Evolutionary conservation across 2,329 filamentous ascomycete genomes (phyloP), one percentile per base, ranked within the genome.

Genomic region (Chaetothyriales sp.): DNA sequence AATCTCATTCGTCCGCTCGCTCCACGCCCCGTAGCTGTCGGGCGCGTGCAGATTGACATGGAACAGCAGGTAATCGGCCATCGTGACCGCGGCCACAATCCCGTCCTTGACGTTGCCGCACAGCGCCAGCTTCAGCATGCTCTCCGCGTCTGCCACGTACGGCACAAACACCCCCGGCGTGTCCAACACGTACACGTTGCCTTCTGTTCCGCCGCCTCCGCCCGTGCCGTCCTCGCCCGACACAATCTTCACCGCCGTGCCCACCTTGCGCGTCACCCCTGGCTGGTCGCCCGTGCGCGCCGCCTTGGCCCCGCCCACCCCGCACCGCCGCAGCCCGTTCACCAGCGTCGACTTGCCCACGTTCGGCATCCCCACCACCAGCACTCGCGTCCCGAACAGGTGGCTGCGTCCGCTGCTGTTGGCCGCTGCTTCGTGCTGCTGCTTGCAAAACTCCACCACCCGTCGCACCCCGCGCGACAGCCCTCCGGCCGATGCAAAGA

Each of bases 351-450:
- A 94, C 70, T 98, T 98, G 37, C 92, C 92, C 0, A 95, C 87
- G 65, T 98, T 98, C 37, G 92, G 92, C 89, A 98, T 95, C 51
- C 92, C 92, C 13, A 97, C 89, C 0, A 97, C 80, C 66, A 98
- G 78, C 52, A 89, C 79, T 47, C 89, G 80, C 60, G 88, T 77
- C n/a, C 89, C 89, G 6, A 86, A 82, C n/a, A 97, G 70, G 19
- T 78, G 78, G 20, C 51, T 58, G 60, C 81, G 73, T 28, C 51
- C 43, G 62, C 25, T 18, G 29, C 50, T 43, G n/a, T n/a, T n/a
- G n/a, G n/a, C n/a, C 46, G 51, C 47, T 9, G 40, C 18, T 18
- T 18, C 20, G 44, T 28, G 20, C 44, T 43, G 22, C n/a, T 66
- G 62, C 18, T 60, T 51, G 52, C 61, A 61, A 48, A 68, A 54